Evolutionary conservation across 129 eudicot species (phyloP), one percentile per base, ranked within the genome.

Genomic region (Centella asiatica): DNA sequence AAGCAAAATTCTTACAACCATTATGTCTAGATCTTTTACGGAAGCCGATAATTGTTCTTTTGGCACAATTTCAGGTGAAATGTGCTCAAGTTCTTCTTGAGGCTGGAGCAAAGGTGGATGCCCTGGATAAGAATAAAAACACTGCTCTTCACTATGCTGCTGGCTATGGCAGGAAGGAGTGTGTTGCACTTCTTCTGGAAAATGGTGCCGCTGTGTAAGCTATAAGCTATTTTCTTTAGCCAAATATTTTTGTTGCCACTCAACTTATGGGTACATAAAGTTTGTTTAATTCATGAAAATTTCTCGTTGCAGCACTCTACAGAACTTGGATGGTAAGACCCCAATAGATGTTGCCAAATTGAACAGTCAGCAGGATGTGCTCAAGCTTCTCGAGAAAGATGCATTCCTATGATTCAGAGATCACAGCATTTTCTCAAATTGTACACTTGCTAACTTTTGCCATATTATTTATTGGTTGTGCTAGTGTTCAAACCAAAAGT

Each of bases 121-220:
- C 94, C 29, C 65, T 90, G 66, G 98, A 90, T 59, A 90, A 87
- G 79, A 90, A 90, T 50, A 90, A 90, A 76, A 90, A 90, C 82
- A 87, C 95, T 18, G 94, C 98, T 66, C 94, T 90, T 60, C 98
- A 90, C 50, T 90, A 90, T 73, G 98, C 95, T 42, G 95, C 98
- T 57, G 98, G 98, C 47, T 92, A 92, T 65, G 95, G 98, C 22
- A 77, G 88, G 76, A 92, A 92, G 71, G 98, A 90, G 45, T 87
- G 94, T 59, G 98, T 92, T 6, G 85, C 88, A 23, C 90, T 92
- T 68, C 75, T 92, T 51, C 80, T 92, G 17, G 86, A 90, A 33
- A 84, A 90, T 60, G 95, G 94, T 12, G 98, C 98, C 54, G 87
- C 98, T 27, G 95, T 92, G 98, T 92, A 84, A 87, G 90, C 36